Evolutionary conservation across 371 early-diverging fungal genomes (phyloP).

Genomic region (Lichtheimia ramosa): DNA sequence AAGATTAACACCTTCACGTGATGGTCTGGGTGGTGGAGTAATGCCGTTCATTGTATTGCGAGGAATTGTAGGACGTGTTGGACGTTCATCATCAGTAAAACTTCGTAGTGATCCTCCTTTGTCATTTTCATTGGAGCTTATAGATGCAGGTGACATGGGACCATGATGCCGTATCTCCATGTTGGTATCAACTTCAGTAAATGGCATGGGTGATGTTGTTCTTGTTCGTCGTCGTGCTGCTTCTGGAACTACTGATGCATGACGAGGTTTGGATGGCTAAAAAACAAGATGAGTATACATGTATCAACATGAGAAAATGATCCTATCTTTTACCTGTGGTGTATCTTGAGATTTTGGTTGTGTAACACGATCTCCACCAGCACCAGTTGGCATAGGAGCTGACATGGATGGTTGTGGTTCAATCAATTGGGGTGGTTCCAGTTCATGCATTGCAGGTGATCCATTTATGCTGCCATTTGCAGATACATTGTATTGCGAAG

Average conservation of each 20-base stretch:
- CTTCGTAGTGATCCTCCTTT: neutral
- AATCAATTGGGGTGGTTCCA: conserved; percentile 1
- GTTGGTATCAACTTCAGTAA: conserved; percentile 27
- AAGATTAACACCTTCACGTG: conserved; percentile 52
- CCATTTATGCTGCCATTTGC: conserved; percentile 1
- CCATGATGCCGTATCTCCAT: conserved; percentile 23
- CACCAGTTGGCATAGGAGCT: conserved; percentile 14
- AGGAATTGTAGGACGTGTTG: conserved; percentile 9
- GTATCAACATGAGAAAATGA: too few species aligned
- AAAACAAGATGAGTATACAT: neutral
- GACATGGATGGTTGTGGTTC: conserved; percentile 17
- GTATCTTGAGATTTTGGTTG: too few species aligned
- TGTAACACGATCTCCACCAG: too few species aligned
- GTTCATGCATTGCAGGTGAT: conserved; percentile 7
- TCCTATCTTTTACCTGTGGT: too few species aligned
- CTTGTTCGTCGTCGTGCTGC: conserved; percentile 48
- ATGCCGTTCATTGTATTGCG: conserved; percentile 19
- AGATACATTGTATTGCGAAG: conserved; percentile 10
- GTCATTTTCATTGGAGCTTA: conserved; percentile 17
- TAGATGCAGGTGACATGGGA: conserved; percentile 21
- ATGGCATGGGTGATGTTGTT: conserved; percentile 37
- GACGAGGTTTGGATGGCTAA: conserved; percentile 34
- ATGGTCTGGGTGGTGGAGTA: conserved; percentile 46
- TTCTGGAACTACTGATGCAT: conserved; percentile 47
- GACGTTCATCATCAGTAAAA: conserved; percentile 9